Conservation (phyloP, 805 yeast genomes). For the Kuraishia piskuri region DNA sequence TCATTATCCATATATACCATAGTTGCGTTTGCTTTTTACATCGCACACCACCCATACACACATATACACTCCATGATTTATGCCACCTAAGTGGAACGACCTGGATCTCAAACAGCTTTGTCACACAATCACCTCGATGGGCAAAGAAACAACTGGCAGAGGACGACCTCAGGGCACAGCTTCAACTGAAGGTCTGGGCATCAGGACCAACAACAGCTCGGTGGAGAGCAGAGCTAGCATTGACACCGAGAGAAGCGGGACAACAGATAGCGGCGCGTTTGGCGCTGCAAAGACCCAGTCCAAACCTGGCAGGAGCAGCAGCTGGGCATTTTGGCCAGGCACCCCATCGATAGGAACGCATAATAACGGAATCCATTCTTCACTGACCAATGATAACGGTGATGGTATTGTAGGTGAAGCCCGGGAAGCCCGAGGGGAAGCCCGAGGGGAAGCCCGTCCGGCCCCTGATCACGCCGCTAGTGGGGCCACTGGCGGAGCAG, state of each 20-base stretch:
- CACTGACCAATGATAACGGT: background rate
- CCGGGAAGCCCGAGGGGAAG: background rate
- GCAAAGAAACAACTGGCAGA: constrained; percentile 15
- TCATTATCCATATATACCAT: too few species aligned
- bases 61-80: background rate
- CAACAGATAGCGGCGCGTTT: background rate
- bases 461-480: background rate
- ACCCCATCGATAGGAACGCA: background rate
- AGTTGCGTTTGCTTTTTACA: too few species aligned
- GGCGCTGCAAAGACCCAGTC: background rate
- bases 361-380: background rate
- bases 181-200: background rate
- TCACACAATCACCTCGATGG: constrained; percentile 5
- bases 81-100: background rate
- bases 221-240: background rate
- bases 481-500: background rate
- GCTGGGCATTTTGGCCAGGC: constrained; percentile 19
- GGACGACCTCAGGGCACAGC: constrained; percentile 5
- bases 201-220: background rate
- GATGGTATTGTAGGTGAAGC: background rate
- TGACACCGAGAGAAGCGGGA: background rate
- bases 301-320: constrained; percentile 9
- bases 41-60: too few species aligned
- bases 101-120: background rate
- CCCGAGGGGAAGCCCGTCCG: background rate